Evolutionary conservation across 805 yeast species (phyloP).

Genomic region (Blastobotrys attinorum): DNA sequence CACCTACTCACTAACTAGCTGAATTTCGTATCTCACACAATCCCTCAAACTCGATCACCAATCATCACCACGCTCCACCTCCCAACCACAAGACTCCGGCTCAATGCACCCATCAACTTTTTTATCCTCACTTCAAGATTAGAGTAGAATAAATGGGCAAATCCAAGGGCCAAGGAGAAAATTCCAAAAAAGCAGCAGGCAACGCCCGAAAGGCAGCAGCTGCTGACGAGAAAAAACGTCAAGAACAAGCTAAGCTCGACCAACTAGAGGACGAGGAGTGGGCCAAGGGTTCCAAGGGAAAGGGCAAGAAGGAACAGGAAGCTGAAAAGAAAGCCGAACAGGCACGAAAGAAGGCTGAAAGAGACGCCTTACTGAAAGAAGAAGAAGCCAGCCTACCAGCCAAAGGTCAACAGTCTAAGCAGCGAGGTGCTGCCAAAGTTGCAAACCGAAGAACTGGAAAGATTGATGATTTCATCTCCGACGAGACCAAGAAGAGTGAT

Average conservation of each 20-base stretch:
- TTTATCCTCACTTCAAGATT: too few species aligned
- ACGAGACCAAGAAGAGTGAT: slow-evolving; percentile 37
- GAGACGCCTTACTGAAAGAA: slow-evolving; percentile 56
- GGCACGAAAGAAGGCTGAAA: slow-evolving; percentile 70
- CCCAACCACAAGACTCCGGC: too few species aligned
- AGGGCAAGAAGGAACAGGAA: slow-evolving; percentile 61
- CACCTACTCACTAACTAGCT: too few species aligned
- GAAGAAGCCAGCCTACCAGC: slow-evolving; percentile 60
- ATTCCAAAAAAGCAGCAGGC: slow-evolving; percentile 52
- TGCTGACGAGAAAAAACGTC: slow-evolving; percentile 50
- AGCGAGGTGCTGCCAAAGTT: slow-evolving; percentile 61
- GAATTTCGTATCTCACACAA: too few species aligned
- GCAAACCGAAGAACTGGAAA: slow-evolving; percentile 53
- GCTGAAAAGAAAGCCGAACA: slow-evolving; percentile 69
- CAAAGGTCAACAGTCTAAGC: slow-evolving; percentile 44
- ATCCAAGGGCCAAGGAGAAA: slow-evolving; percentile 37
- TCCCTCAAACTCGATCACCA: too few species aligned
- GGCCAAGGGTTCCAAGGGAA: slow-evolving; percentile 66
- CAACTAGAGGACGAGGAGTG: slow-evolving; percentile 56
- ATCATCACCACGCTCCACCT: background rate
- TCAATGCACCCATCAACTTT: too few species aligned
- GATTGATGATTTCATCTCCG: slow-evolving; percentile 56
- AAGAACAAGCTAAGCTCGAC: slow-evolving; percentile 38
- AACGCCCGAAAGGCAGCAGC: slow-evolving; percentile 60
- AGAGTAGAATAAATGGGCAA: slow-evolving; percentile 43